phyloP scores from a whole-genome alignment of 2,329 filamentous ascomycete genomes.

The Trichoderma koningii region DNA sequence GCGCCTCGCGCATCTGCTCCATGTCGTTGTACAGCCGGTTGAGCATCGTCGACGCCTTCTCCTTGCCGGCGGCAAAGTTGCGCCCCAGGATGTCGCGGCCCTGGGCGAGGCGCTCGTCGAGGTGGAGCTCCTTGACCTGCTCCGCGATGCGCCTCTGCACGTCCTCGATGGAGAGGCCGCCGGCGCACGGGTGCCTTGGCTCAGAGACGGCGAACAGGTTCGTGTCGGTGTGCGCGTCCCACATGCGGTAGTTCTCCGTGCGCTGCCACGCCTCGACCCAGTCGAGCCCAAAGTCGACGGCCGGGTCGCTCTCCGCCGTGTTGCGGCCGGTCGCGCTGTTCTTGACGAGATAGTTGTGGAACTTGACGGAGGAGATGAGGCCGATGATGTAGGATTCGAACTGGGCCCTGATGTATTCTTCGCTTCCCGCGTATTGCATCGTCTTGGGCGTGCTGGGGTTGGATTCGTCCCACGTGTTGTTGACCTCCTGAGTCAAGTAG shows the following conservation, averaged over 20 bases:
- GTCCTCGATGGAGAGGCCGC: conserved; percentile 90
- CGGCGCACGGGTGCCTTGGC: conserved; percentile 89
- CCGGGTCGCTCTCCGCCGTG: conserved; percentile 79
- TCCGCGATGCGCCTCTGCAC: conserved; percentile 86
- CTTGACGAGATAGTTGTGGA: conserved; percentile 71
- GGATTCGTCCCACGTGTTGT: conserved; percentile 93
- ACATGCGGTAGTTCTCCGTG: conserved; percentile 91
- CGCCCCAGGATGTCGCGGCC: conserved; percentile 84
- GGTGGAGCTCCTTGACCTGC: conserved; percentile 89
- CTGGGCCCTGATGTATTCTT: conserved; percentile 95
- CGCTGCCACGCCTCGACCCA: conserved; percentile 86
- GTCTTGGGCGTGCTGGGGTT: conserved; percentile 91
- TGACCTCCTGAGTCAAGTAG: conserved; percentile 86
- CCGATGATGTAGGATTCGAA: conserved; percentile 96
- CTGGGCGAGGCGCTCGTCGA: conserved; percentile 85
- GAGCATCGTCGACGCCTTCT: conserved; percentile 84
- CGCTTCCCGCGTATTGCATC: conserved; percentile 90
- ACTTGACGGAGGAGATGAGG: conserved; percentile 85
- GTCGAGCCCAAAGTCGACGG: conserved; percentile 77
- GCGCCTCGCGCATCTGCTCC: conserved; percentile 59
- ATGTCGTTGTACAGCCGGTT: conserved; percentile 90
- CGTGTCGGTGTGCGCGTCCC: conserved; percentile 76
- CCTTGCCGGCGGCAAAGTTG: conserved; percentile 82
- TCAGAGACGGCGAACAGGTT: conserved; percentile 94
- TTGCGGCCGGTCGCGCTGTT: conserved; percentile 63